A percentile compares a stretch with the other conserved stretches of the same genome.
Evolutionary conservation across 148 eudicot species (phyloP).

Genomic region (Amaranthus hypochondriacus): DNA sequence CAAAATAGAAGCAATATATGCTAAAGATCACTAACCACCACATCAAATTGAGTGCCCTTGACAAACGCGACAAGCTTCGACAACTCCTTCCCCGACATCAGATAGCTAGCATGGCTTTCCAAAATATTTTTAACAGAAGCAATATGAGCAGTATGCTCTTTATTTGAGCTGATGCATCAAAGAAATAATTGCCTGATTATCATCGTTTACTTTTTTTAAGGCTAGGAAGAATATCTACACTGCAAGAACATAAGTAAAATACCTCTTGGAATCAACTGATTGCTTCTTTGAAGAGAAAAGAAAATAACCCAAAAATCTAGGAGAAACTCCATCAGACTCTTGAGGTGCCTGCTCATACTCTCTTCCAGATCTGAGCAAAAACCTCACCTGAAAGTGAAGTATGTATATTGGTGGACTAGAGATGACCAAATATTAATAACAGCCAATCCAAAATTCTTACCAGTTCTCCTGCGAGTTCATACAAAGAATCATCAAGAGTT

Average conservation of each 20-base stretch:
- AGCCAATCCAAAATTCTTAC: constrained; percentile 33
- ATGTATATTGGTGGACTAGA: neutral
- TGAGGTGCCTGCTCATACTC: constrained; percentile 64
- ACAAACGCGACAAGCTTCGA: constrained; percentile 98
- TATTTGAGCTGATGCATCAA: constrained; percentile 52
- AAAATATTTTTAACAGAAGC: constrained; percentile 85
- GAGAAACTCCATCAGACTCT: constrained; percentile 69
- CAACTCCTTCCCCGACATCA: constrained; percentile 97
- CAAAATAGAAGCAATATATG: neutral
- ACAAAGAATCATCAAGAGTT: constrained; percentile 88
- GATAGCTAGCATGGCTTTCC: constrained; percentile 92
- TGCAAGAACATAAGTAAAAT: constrained; percentile 7
- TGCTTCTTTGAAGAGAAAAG: constrained; percentile 71
- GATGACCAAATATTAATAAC: neutral
- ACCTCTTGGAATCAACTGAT: constrained; percentile 70
- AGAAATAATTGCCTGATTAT: constrained; percentile 3
- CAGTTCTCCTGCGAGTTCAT: constrained; percentile 99
- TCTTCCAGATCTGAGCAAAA: constrained; percentile 90
- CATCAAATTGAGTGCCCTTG: constrained; percentile 97
- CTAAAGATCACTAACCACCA: constrained; percentile 51
- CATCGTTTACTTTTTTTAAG: neutral
- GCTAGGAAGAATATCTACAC: neutral
- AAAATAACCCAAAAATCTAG: constrained; percentile 69
- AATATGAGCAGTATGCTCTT: constrained; percentile 84
- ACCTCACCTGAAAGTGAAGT: constrained; percentile 62